These are phyloP conservation scores for Rhypophila decipiens DNA, from an alignment of 495 filamentous ascomycete genomes.

Conservation along the genomic window DNA sequence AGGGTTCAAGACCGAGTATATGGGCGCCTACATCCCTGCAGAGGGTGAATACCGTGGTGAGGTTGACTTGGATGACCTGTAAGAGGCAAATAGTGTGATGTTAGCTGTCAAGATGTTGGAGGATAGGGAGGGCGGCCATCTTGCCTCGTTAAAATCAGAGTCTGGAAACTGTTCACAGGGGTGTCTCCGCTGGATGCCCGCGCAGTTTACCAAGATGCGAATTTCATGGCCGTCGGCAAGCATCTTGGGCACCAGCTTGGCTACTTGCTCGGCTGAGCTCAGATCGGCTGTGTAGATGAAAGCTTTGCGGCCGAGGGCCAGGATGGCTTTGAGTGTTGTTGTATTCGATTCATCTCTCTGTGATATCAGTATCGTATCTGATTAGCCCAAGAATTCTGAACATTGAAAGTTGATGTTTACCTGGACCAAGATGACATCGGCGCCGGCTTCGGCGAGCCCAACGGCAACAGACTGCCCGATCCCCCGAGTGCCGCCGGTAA, in stretches of 20 bases:
- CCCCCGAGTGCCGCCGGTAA: constrained; percentile 83
- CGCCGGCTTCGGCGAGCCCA: constrained; percentile 75
- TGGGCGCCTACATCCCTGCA: constrained; percentile 82
- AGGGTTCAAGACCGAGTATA: constrained; percentile 57
- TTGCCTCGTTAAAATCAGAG: constrained; percentile 72
- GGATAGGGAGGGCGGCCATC: neutral
- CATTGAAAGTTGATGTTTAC: constrained; percentile 19
- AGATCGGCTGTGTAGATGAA: constrained; percentile 69
- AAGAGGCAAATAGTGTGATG: too few relatives aligned
- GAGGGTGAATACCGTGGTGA: constrained; percentile 74
- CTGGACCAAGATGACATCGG: constrained; percentile 71
- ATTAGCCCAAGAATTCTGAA: neutral
- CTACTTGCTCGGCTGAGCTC: constrained; percentile 52
- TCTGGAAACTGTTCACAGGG: constrained; percentile 72
- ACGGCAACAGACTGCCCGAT: constrained; percentile 82
- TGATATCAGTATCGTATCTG: neutral
- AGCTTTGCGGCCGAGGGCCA: constrained; percentile 59
- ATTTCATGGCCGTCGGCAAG: constrained; percentile 53
- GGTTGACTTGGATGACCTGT: constrained; percentile 80
- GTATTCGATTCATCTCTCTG: constrained; percentile 62
- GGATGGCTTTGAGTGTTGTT: constrained; percentile 56
- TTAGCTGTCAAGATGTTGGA: too few relatives aligned
- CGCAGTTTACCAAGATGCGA: constrained; percentile 77
- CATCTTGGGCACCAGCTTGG: constrained; percentile 54
- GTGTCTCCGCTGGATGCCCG: constrained; percentile 78